These are phyloP conservation scores for Cairneyella variabilis DNA, from an alignment of 495 filamentous ascomycete genomes.

Conservation along the genomic window DNA sequence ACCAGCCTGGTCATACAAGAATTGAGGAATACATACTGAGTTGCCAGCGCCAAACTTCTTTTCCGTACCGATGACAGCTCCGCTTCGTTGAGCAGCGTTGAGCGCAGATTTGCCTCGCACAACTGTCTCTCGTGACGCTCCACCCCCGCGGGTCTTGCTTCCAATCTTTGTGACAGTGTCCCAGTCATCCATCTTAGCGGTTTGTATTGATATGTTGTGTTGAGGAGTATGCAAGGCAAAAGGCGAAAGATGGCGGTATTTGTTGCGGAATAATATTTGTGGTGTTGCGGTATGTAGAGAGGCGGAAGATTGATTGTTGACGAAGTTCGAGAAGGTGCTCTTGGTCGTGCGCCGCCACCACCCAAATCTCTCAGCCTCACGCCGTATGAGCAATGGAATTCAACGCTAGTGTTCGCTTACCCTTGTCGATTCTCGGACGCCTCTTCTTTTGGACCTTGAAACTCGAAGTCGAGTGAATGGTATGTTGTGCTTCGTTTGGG, in stretches of 20 bases:
- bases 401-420: no score
- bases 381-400: no score
- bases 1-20: no score
- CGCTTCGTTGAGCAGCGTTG: slow-evolving; percentile 84
- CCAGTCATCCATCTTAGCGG: slow-evolving; percentile 60
- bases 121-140: slow-evolving; percentile 73
- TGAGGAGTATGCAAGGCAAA: not conserved
- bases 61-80: slow-evolving; percentile 76
- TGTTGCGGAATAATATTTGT: not conserved
- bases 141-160: slow-evolving; percentile 64
- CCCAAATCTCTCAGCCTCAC: no score
- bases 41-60: slow-evolving; percentile 85
- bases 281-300: slow-evolving; percentile 18
- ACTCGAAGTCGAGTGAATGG: no score
- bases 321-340: no score
- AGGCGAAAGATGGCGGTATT: not conserved
- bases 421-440: no score
- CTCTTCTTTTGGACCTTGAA: no score
- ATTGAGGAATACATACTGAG: slow-evolving; percentile 53
- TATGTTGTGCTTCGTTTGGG: no score
- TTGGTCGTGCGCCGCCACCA: no score
- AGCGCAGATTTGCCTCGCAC: slow-evolving; percentile 80
- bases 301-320: no score
- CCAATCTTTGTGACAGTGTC: slow-evolving; percentile 91
- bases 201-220: slow-evolving; percentile 11